phyloP scores from a whole-genome alignment of 176 grass and related monocot genomes.

The Aegilops sharonensis region DNA sequence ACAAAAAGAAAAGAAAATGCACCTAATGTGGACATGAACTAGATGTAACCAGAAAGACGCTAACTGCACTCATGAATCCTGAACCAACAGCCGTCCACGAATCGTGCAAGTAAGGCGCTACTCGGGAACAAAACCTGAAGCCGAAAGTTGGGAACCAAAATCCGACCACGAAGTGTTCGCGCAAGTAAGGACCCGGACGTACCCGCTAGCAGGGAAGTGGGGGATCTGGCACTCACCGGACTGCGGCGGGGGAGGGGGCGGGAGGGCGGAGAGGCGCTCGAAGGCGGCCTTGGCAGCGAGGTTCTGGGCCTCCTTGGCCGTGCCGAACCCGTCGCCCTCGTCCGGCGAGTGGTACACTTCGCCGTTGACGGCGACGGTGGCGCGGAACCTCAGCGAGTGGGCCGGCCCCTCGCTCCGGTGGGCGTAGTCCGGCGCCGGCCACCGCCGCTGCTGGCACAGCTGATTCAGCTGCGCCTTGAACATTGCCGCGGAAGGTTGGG shows the following conservation, averaged over 20 bases:
- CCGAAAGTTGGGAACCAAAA: not conserved
- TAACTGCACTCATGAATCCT: not conserved
- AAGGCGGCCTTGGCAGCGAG: conserved; percentile 65
- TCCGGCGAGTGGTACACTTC: not conserved
- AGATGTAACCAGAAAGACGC: not conserved
- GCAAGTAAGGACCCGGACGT: not conserved
- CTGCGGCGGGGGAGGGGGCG: not conserved
- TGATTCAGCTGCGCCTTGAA: conserved; percentile 59
- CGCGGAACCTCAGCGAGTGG: conserved; percentile 44
- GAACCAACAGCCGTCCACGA: not conserved
- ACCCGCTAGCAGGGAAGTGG: not conserved
- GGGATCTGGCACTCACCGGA: conserved; percentile 29
- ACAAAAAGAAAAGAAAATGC: not conserved
- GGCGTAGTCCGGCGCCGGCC: conserved; percentile 58
- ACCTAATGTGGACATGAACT: not conserved
- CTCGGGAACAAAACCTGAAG: not conserved
- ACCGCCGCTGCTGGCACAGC: conserved; percentile 70
- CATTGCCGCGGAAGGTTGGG: conserved; percentile 34
- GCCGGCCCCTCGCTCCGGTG: conserved; percentile 20
- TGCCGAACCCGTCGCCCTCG: conserved; percentile 41
- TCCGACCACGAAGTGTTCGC: not conserved
- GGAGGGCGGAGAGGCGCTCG: conserved; percentile 38
- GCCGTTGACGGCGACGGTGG: conserved; percentile 59
- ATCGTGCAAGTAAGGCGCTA: not conserved
- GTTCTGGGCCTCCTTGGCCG: conserved; percentile 66